Evolutionary conservation across 2,329 filamentous ascomycete species (phyloP), one percentile per base, ranked within the genome.

Genomic region (Furcasterigmium furcatum): DNA sequence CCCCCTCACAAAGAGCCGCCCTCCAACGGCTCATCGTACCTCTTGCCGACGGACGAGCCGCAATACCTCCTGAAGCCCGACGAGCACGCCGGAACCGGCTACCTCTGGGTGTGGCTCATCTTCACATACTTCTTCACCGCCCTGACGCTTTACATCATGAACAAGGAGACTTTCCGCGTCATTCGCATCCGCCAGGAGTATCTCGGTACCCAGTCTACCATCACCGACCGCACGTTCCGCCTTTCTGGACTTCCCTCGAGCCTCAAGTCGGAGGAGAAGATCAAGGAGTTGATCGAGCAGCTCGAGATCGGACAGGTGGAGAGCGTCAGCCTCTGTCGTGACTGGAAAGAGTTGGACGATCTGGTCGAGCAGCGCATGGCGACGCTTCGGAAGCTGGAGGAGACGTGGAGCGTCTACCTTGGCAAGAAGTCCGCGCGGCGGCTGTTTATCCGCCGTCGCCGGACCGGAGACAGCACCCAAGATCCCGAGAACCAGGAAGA

Each of bases 91-190:
- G 65, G 68, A 34, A 57, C 52, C 44, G 63, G 62, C 41, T 96
- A 91, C 57, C 71, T 96, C 2, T 96, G 92, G 91, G 88, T 92
- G 58, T 96, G 97, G 59, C 80, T 96, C 13, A 74, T 88, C n/a
- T 99, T 99, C 57, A 88, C 91, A 2, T 99, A 96, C 70, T 76
- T 97, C 42, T 99, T 97, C 64, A 92, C 87, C 6, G 81, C 74
- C 2, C 68, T 97, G 35, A 87, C 88, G 1, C 72, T 96, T 12
- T 95, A 91, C 61, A 80, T 92, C 55, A 83, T 97, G 57, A 82
- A 92, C 47, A 78, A 79, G 35, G 86, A 96, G 66, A 97, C 94
- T 0, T 82, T 86, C 54, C 86, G 84, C 48, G 86, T 99, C 43
- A 95, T 97, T 52, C 80, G 85, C 46, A 80, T 92, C 24, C 78